Percentiles rank a stretch among this genome's conserved stretches.
Evolutionary conservation across 306 rosid species (phyloP).

Genomic region (Pterocarpus macrocarpus): DNA sequence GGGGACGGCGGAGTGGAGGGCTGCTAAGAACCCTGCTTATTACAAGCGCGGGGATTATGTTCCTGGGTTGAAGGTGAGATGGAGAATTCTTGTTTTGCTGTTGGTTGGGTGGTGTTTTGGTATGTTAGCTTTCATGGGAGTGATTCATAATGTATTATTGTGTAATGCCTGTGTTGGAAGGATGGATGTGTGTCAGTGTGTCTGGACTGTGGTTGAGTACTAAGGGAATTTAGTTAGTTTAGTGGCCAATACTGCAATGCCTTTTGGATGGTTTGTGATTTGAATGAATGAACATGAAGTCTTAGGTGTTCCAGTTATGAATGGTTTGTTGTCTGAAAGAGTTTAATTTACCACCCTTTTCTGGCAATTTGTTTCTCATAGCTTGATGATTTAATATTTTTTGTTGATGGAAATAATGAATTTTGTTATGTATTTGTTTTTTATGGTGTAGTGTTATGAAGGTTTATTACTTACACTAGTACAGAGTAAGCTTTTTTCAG

Average conservation of each 20-base stretch:
- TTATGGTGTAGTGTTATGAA: neutral
- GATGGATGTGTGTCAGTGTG: neutral
- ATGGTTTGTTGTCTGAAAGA: slow-evolving; percentile 13
- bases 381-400: slow-evolving; percentile 5
- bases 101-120: neutral
- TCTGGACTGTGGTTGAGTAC: slow-evolving; percentile 16
- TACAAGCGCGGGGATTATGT: slow-evolving; percentile 97
- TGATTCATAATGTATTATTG: neutral
- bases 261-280: neutral
- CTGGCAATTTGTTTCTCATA: slow-evolving; percentile 22
- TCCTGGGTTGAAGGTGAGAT: slow-evolving; percentile 89
- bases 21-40: slow-evolving; percentile 87
- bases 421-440: slow-evolving; percentile 20
- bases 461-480: neutral
- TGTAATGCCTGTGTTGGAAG: neutral
- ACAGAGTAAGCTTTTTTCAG: neutral
- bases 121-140: slow-evolving; percentile 25
- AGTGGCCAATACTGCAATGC: neutral
- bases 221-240: neutral
- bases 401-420: slow-evolving; percentile 15
- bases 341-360: neutral
- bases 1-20: slow-evolving; percentile 99
- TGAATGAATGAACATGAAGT: neutral
- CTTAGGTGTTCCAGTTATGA: slow-evolving; percentile 13
- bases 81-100: neutral